phyloP scores from a whole-genome alignment of 352 stramenopile species.

The Phytopythium montanum region DNA sequence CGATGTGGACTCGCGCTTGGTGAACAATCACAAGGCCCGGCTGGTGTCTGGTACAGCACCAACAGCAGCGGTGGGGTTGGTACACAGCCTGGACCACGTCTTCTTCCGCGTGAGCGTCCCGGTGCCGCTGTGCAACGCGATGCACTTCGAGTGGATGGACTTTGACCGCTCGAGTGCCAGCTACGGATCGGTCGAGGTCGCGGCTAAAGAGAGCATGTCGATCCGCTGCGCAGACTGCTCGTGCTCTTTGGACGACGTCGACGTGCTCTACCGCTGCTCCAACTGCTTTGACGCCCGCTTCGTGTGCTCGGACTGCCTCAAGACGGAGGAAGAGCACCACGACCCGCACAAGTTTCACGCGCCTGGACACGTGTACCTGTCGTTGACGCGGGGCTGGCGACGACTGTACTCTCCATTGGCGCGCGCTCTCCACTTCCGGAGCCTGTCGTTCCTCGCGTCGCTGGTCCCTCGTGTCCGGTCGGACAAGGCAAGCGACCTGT shows the following conservation, averaged over 20 bases:
- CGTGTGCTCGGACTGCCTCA: constrained; percentile 46
- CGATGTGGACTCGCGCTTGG: not conserved
- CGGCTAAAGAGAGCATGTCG: not conserved
- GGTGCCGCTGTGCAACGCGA: constrained; percentile 35
- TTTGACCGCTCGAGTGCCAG: not conserved
- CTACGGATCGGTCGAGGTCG: not conserved
- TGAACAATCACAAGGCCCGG: not conserved
- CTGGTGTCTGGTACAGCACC: not conserved
- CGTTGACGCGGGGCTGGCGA: constrained; percentile 39
- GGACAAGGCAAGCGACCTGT: constrained; percentile 48
- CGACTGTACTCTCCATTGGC: constrained; percentile 16
- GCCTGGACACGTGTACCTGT: constrained; percentile 67
- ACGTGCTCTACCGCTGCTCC: constrained; percentile 53
- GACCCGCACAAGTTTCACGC: constrained; percentile 50
- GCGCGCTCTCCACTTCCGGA: constrained; percentile 29
- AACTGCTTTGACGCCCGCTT: constrained; percentile 52
- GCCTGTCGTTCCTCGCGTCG: constrained; percentile 42
- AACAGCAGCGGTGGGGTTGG: not conserved
- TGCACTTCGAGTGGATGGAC: constrained; percentile 21
- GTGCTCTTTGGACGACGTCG: constrained; percentile 19
- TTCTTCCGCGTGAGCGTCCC: constrained; percentile 38
- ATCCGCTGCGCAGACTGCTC: not conserved
- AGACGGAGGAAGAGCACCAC: constrained; percentile 25
- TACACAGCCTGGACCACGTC: constrained; percentile 33
- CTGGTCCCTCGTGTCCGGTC: constrained; percentile 53